Evolutionary conservation across 2,329 filamentous ascomycete genomes (phyloP).

Genomic region (Raffaelea albimanens): DNA sequence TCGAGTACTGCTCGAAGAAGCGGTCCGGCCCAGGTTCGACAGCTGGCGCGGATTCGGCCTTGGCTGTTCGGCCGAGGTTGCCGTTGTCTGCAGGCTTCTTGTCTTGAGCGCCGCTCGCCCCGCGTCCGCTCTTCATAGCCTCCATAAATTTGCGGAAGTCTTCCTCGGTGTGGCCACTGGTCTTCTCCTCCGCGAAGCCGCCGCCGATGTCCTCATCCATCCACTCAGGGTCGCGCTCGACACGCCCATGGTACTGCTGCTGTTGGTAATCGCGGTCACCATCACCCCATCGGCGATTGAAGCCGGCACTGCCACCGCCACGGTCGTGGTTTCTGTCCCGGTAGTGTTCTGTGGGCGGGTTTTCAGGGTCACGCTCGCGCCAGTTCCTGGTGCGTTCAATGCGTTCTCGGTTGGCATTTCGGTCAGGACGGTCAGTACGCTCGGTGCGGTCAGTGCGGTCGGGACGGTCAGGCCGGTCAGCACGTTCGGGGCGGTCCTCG

Average conservation of each 20-base stretch:
- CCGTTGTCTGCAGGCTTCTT: constrained; percentile 21
- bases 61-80: constrained; percentile 42
- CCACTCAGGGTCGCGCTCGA: constrained; percentile 86
- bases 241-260: constrained; percentile 22
- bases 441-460: constrained; percentile 20
- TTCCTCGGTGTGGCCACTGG: constrained; percentile 69
- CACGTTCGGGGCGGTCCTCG: constrained; percentile 20
- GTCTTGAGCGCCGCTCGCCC: constrained; percentile 25
- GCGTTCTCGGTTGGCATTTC: constrained; percentile 14
- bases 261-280: constrained; percentile 29
- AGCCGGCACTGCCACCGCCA: constrained; percentile 49
- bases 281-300: constrained; percentile 44
- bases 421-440: constrained; percentile 3
- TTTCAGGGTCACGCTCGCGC: constrained; percentile 43
- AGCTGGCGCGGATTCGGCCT: constrained; percentile 49
- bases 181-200: constrained; percentile 35
- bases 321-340: constrained; percentile 47
- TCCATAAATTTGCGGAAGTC: constrained; percentile 96
- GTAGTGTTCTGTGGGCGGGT: constrained; percentile 22
- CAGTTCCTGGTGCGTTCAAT: constrained; percentile 52
- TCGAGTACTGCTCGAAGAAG: constrained; percentile 51
- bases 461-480: constrained; percentile 1
- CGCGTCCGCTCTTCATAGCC: constrained; percentile 61
- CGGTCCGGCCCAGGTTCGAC: constrained; percentile 64
- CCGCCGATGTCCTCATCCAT: constrained; percentile 49